Evolutionary conservation across 2,329 filamentous ascomycete genomes (phyloP).

Genomic region (Talaromyces pinophilus): DNA sequence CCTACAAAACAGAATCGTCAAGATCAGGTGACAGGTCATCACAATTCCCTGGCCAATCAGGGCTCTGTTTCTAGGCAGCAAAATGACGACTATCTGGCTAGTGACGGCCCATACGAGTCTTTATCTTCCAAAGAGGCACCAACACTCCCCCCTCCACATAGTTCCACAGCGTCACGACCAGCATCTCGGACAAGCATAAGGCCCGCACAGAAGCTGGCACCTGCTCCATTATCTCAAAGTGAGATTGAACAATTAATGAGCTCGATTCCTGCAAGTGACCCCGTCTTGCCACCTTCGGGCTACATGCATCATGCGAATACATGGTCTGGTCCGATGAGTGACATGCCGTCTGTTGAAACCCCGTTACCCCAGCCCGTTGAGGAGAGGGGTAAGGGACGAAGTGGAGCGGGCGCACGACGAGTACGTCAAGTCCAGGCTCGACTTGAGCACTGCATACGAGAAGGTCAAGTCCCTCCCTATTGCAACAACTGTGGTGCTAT

Average conservation of each 20-base stretch:
- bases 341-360: constrained; percentile 45
- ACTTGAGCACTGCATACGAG: constrained; percentile 63
- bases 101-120: constrained; percentile 28
- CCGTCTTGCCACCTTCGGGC: constrained; percentile 36
- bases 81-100: constrained; percentile 28
- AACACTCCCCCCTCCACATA: constrained; percentile 32
- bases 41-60: constrained; percentile 22
- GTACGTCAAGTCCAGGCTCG: constrained; percentile 63
- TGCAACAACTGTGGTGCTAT: constrained; percentile 94
- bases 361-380: constrained; percentile 35
- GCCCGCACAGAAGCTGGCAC: constrained; percentile 41
- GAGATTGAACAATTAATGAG: constrained; percentile 36
- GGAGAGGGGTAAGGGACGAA: constrained; percentile 43
- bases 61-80: constrained; percentile 27
- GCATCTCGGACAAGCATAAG: constrained; percentile 41
- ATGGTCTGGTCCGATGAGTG: constrained; percentile 48
- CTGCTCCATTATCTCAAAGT: constrained; percentile 40
- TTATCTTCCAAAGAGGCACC: constrained; percentile 27
- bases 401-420: constrained; percentile 61
- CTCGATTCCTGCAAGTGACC: constrained; percentile 55
- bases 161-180: constrained; percentile 38
- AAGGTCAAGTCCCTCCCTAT: constrained; percentile 81
- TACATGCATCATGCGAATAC: constrained; percentile 46
- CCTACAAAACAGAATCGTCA: constrained; percentile 8
- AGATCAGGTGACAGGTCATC: constrained; percentile 3